These are phyloP conservation scores for Tagetes erecta DNA, from an alignment of 129 eudicot genomes.

Conservation along the genomic window DNA sequence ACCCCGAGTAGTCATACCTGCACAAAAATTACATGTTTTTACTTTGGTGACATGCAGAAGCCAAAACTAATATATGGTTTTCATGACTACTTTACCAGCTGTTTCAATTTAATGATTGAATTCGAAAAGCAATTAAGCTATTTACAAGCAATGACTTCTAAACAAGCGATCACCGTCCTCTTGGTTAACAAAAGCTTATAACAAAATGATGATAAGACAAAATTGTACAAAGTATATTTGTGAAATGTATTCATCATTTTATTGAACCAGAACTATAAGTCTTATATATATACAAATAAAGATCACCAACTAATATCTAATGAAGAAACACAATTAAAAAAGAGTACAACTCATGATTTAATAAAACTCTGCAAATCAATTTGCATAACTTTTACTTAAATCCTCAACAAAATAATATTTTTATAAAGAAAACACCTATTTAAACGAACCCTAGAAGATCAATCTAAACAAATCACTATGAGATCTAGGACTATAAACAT, in stretches of 20 bases:
- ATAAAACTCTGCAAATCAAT: not conserved
- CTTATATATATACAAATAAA: not conserved
- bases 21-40: slow-evolving; percentile 31
- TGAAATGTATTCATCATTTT: slow-evolving; percentile 3
- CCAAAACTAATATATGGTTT: not conserved
- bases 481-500: slow-evolving; percentile 16
- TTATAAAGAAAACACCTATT: not conserved
- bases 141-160: not conserved
- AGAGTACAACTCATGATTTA: slow-evolving; percentile 1
- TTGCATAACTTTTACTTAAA: not conserved
- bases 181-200: not conserved
- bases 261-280: not conserved
- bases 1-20: slow-evolving; percentile 95
- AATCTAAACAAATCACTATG: slow-evolving; percentile 3
- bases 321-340: not conserved
- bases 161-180: not conserved
- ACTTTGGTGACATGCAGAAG: not conserved
- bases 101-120: not conserved
- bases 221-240: not conserved
- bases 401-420: not conserved
- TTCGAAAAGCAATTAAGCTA: not conserved
- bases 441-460: not conserved
- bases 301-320: not conserved
- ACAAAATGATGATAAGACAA: not conserved
- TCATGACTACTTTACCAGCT: not conserved